A percentile compares a stretch with the other conserved stretches of the same genome.
These are phyloP conservation scores for Leccinum longicurvipes DNA, from an alignment of 768 basidiomycete genomes.

Conservation along the genomic window DNA sequence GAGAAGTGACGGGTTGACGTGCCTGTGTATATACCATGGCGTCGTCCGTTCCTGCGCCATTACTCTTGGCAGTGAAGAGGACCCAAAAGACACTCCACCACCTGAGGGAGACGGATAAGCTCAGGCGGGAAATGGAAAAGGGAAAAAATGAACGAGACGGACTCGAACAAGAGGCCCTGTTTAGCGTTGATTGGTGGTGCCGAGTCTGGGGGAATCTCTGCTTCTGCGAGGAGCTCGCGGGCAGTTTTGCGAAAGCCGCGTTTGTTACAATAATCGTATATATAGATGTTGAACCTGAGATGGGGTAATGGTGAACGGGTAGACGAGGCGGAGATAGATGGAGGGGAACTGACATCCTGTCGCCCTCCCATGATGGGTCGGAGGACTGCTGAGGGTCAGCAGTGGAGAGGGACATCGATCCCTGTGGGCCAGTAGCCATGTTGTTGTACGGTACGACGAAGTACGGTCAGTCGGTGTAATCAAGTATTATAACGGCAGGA, in stretches of 20 bases:
- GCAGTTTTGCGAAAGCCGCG: conserved; percentile 76
- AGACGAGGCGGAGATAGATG: conserved; percentile 2
- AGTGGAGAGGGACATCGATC: conserved; percentile 21
- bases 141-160: conserved; percentile 21
- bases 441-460: background rate
- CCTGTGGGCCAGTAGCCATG: conserved; percentile 25
- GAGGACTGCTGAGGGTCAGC: conserved; percentile 17
- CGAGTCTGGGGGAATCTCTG: conserved; percentile 59
- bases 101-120: conserved; percentile 35
- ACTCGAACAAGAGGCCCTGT: conserved; percentile 84
- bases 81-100: conserved; percentile 94
- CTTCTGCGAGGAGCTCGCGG: conserved; percentile 60
- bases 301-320: conserved; percentile 7
- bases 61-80: conserved; percentile 77
- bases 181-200: conserved; percentile 78
- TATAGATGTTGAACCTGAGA: conserved; percentile 84
- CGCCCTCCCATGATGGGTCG: conserved; percentile 73
- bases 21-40: conserved; percentile 72
- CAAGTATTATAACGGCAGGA: conserved; percentile 1
- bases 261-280: conserved; percentile 81
- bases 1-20: conserved; percentile 22
- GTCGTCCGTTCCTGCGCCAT: conserved; percentile 61
- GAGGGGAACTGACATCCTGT: conserved; percentile 62
- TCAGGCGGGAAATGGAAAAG: background rate
- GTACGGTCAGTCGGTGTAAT: background rate